Evolutionary conservation across 768 basidiomycete genomes (phyloP), one percentile per base, ranked within the genome.

Genomic region (Stropharia rugosoannulata): DNA sequence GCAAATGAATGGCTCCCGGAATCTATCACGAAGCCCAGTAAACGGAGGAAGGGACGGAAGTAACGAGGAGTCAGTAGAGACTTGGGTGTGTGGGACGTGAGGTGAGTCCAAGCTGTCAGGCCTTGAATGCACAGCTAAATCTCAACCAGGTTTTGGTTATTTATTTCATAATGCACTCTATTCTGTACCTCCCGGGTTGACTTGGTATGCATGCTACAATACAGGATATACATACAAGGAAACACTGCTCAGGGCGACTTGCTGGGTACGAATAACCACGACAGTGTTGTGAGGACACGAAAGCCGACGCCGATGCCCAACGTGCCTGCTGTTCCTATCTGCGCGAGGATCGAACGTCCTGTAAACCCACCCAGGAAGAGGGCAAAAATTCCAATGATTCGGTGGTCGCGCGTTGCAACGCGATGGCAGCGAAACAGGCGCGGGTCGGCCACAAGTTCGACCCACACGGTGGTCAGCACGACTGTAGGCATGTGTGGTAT

Each of bases 381-480:
- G n/a, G 80, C 67, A 36, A 71, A 27, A 52, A 89, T 84, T 3
- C 84, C 90, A 62, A 89, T 74, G 43, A 84, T 64, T 65, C 86
- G 85, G 70, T 90, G 84, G 67, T 94, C 90, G 45, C 90, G 84
- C 1, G 85, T 76, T 8, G 66, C 67, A 58, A 89, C 78, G 49
- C 71, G 71, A 48, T 79, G 73, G 39, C 77, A 54, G 22, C 76
- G 64, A 77, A 94, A 88, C 18, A 95, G 80, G 45, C 81, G 71
- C 0, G 92, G 92, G 68, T 93, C 90, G 48, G 86, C 85, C 79
- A 90, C 80, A 46, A 95, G 81, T 63, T 95, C 93, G 61, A 92
- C 90, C 91, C 91, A 95, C 54, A 93, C 81, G 15, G 89, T 90
- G 13, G 93, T 95, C 9, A 95, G 76, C 42, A 93, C 90, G 59